These are phyloP conservation scores for Pleomassaria siparia DNA, from an alignment of 2,329 filamentous ascomycete genomes.

Conservation along the genomic window DNA sequence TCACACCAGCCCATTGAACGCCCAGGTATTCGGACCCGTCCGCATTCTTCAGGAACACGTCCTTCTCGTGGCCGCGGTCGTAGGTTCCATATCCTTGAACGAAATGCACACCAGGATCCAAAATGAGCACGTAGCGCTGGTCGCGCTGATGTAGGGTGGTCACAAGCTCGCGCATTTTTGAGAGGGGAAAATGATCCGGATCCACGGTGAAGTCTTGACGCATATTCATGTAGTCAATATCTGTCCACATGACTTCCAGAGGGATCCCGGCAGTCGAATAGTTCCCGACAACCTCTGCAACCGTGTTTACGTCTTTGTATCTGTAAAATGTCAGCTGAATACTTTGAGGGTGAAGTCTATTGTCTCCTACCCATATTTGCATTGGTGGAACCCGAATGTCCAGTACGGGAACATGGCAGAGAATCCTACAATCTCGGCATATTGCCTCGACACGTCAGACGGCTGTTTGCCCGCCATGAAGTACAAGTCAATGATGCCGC, in stretches of 20 bases:
- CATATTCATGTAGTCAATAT: constrained; percentile 69
- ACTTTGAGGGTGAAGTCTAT: too few species aligned
- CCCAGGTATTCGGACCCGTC: constrained; percentile 62
- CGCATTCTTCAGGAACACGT: constrained; percentile 53
- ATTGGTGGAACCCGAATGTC: constrained; percentile 56
- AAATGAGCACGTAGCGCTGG: constrained; percentile 76
- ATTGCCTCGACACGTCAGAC: constrained; percentile 51
- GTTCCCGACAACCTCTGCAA: constrained; percentile 68
- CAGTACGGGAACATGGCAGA: constrained; percentile 56
- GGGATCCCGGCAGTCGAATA: constrained; percentile 67
- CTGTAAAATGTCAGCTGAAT: too few species aligned
- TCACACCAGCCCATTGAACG: constrained; percentile 76
- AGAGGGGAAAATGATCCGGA: constrained; percentile 62
- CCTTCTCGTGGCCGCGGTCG: constrained; percentile 61
- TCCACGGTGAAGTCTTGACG: constrained; percentile 67
- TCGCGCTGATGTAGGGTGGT: constrained; percentile 65
- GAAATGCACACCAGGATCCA: constrained; percentile 62
- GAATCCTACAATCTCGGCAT: constrained; percentile 53
- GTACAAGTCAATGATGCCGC: constrained; percentile 70
- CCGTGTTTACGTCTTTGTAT: constrained; percentile 60
- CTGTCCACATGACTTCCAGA: constrained; percentile 73
- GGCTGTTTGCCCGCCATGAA: constrained; percentile 54
- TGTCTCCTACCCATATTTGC: constrained; percentile 47
- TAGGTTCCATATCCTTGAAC: constrained; percentile 59
- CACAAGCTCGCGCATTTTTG: constrained; percentile 66